Evolutionary conservation across 2,329 filamentous ascomycete species (phyloP), one percentile per base, ranked within the genome.

Genomic region (Beauveria medogensis): DNA sequence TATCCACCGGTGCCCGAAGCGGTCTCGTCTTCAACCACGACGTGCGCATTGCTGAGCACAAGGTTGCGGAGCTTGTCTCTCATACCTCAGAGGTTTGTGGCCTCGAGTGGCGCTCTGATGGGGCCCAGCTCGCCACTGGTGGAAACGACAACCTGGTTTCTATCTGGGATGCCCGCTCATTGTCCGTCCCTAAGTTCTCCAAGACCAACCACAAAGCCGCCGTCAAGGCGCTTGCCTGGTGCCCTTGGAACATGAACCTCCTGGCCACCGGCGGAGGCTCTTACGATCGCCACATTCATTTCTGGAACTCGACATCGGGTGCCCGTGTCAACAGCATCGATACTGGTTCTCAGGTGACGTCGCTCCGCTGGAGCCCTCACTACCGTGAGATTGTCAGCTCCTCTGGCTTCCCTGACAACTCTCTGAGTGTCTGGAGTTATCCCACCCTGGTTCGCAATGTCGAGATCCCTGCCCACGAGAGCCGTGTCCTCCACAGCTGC

Each of bases 131-230:
- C 63, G 94, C 94, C 58, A 97, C 94, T 59, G 94, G 94, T 70
- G 94, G 92, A 74, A 99, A 99, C 72, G 94, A 99, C 83, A 99
- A 99, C 82, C 83, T 99, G 60, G 94, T 99, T 67, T 95, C 91
- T 70, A 99, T 99, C 78, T 99, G 94, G 94, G 94, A 99, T 75
- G 93, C 94, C 60, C 91, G 94, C 55, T 94, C 91, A 9, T 83
- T 99, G 63, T 87, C 86, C 20, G 92, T 95, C 10, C 94, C 94
- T 74, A 97, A 97, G 80, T 97, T 97, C 82, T 94, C 92, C 77
- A 99, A 99, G 87, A 96, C 93, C 72, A 99, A 99, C 83, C 94
- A 99, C 83, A 94, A 94, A 77, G 94, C 94, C 61, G 94, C 94
- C 50, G 92, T 99, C 78, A 99, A 99, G 85, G 94, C 94, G 62